Evolutionary conservation across 2,329 filamentous ascomycete species (phyloP).

Genomic region (Neophaeococcomyces mojaviensis): DNA sequence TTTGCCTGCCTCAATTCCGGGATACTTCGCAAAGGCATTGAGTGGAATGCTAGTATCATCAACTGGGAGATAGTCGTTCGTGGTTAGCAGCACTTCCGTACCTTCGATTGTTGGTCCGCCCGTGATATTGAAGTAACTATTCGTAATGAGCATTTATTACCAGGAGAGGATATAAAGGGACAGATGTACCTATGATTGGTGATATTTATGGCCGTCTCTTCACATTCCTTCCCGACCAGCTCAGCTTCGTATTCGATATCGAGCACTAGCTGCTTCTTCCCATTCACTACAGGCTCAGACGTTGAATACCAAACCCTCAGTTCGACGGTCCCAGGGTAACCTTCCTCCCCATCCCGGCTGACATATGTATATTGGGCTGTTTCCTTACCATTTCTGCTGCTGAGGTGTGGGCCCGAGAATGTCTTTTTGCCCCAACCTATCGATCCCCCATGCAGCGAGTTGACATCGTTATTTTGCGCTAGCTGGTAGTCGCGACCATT

Average conservation of each 20-base stretch:
- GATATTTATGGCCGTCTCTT: slow-evolving; percentile 88
- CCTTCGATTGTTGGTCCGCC: slow-evolving; percentile 52
- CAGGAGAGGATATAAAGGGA: not conserved
- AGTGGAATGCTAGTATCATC: slow-evolving; percentile 66
- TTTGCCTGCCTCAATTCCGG: slow-evolving; percentile 56
- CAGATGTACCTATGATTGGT: slow-evolving; percentile 79
- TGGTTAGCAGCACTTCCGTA: slow-evolving; percentile 52
- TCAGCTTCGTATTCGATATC: slow-evolving; percentile 86
- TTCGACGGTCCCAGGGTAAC: slow-evolving; percentile 80
- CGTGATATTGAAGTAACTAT: slow-evolving; percentile 62
- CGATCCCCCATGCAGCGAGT: slow-evolving; percentile 65
- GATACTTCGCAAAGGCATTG: slow-evolving; percentile 55
- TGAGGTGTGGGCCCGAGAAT: slow-evolving; percentile 63
- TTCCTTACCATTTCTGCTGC: slow-evolving; percentile 53
- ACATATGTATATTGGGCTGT: slow-evolving; percentile 57
- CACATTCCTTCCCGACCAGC: slow-evolving; percentile 63
- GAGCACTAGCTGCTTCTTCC: slow-evolving; percentile 60
- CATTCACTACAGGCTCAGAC: slow-evolving; percentile 54
- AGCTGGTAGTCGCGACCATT: slow-evolving; percentile 66
- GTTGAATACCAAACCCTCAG: slow-evolving; percentile 71
- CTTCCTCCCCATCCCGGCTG: slow-evolving; percentile 77
- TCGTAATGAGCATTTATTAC: slow-evolving; percentile 8
- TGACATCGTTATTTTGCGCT: slow-evolving; percentile 70
- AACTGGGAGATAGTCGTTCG: slow-evolving; percentile 63
- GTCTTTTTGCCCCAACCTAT: slow-evolving; percentile 74